Evolutionary conservation across 768 basidiomycete genomes (phyloP).

Genomic region (Amanita pseudoporphyria): DNA sequence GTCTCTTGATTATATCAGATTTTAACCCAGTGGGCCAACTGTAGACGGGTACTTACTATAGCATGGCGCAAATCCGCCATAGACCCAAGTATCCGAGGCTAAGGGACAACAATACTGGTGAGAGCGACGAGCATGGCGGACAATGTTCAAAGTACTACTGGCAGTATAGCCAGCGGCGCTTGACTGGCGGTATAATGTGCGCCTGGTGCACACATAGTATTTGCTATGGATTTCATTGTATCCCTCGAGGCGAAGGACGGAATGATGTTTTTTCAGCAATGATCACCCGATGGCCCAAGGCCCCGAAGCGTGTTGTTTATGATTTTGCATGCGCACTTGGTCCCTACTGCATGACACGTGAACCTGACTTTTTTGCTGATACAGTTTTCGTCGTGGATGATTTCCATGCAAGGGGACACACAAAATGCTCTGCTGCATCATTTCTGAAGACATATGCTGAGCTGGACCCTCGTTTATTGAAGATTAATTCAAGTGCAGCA

Average conservation of each 20-base stretch:
- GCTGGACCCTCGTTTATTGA: background rate
- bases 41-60: slow-evolving; percentile 22
- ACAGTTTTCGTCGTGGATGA: background rate
- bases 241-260: background rate
- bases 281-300: background rate
- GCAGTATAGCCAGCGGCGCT: background rate
- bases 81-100: slow-evolving; percentile 15
- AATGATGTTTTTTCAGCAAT: background rate
- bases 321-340: background rate
- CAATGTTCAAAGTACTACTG: background rate
- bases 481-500: background rate
- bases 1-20: slow-evolving; percentile 9
- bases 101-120: background rate
- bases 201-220: background rate
- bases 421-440: background rate
- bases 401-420: background rate
- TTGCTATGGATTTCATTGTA: background rate
- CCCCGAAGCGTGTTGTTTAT: background rate
- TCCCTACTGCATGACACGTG: background rate
- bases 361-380: background rate
- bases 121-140: background rate
- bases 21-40: too few relatives aligned
- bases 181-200: background rate
- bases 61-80: slow-evolving; percentile 19
- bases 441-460: background rate